Evolutionary conservation across 495 filamentous ascomycete genomes (phyloP).

Genomic region (Penicillium antarcticum): DNA sequence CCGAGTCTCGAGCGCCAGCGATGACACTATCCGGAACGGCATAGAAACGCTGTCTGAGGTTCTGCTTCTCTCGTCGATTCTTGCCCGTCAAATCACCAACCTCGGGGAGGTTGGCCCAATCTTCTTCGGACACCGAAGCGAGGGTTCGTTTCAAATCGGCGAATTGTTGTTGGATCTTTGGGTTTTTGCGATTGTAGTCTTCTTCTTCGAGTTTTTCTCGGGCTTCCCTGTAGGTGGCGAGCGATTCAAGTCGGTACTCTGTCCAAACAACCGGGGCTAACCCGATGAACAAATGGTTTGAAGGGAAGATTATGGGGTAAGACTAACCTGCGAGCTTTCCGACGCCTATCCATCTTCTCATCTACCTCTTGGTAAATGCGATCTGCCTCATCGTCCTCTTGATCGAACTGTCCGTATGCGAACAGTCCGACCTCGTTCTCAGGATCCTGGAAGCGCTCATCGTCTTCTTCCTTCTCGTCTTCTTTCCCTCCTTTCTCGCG

Average conservation of each 20-base stretch:
- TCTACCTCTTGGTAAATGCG: conserved; percentile 92
- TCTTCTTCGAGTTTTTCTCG: conserved; percentile 87
- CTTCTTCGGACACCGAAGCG: conserved; percentile 85
- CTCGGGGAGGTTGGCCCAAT: conserved; percentile 94
- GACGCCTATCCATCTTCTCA: conserved; percentile 89
- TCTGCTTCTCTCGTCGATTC: conserved; percentile 80
- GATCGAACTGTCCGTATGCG: conserved; percentile 87
- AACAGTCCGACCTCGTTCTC: conserved; percentile 97
- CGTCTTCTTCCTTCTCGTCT: conserved; percentile 74
- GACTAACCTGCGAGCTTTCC: conserved; percentile 88
- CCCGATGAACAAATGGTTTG: conserved; percentile 69
- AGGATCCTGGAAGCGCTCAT: conserved; percentile 88
- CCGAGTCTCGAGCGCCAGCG: conserved; percentile 73
- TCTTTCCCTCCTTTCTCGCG: conserved; percentile 62
- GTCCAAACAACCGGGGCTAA: conserved; percentile 58
- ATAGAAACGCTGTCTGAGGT: conserved; percentile 82
- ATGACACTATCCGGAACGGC: conserved; percentile 97
- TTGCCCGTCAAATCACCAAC: conserved; percentile 95
- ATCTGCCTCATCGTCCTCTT: conserved; percentile 96
- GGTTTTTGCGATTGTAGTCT: conserved; percentile 94
- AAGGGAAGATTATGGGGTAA: conserved; percentile 18
- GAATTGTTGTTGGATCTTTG: conserved; percentile 98
- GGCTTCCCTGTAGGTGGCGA: conserved; percentile 80
- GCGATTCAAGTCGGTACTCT: conserved; percentile 79
- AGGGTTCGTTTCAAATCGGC: conserved; percentile 91